Evolutionary conservation across 2,329 filamentous ascomycete species (phyloP).

Genomic region (Sphaerulina populicola): DNA sequence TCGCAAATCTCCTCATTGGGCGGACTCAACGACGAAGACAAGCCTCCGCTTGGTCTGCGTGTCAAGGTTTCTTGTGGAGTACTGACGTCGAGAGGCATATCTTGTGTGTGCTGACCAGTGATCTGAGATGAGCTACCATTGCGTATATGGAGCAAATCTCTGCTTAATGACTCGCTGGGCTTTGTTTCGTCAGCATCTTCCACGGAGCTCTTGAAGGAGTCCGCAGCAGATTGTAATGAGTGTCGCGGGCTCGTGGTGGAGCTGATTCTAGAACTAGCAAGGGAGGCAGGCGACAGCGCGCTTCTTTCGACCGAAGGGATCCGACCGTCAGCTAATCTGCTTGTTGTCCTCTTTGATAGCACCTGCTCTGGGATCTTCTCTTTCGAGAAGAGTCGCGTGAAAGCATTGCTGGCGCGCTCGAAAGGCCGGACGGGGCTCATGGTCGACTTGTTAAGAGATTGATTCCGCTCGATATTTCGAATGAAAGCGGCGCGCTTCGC

Average conservation of each 20-base stretch:
- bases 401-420: conserved; percentile 35
- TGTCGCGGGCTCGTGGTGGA: neutral
- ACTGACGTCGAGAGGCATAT: neutral
- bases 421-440: conserved; percentile 33
- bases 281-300: conserved; percentile 10
- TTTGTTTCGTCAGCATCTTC: neutral
- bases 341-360: conserved; percentile 13
- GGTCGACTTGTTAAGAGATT: conserved; percentile 26
- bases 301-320: conserved; percentile 4
- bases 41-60: conserved; percentile 10
- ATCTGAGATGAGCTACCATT: no score
- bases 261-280: conserved; percentile 7
- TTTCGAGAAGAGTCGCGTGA: conserved; percentile 33
- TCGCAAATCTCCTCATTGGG: conserved; percentile 3
- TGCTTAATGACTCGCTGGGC: neutral
- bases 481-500: conserved; percentile 29
- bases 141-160: neutral
- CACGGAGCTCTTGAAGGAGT: conserved; percentile 7
- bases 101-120: neutral
- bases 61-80: neutral
- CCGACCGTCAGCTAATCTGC: neutral
- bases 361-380: conserved; percentile 21
- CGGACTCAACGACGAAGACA: conserved; percentile 10
- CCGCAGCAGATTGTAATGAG: conserved; percentile 5
- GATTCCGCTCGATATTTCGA: conserved; percentile 25